Base-by-base conservation (phyloP, 352 stramenopile genomes). In the Achlya hypogyna region DNA sequence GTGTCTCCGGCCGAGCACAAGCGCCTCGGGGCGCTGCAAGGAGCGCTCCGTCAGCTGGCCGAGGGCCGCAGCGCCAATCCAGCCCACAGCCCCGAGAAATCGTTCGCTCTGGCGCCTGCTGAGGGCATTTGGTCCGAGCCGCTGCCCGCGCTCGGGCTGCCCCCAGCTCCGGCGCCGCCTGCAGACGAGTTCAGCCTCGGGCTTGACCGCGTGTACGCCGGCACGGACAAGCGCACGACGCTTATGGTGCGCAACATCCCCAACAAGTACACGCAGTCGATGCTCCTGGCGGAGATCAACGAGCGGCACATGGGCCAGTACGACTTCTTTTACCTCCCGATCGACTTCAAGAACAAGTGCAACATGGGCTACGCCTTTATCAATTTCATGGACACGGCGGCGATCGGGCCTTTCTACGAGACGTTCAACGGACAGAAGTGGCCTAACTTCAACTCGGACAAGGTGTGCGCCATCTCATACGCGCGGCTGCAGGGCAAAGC, bases 281-380 rank as follows among this genome's bases (percentile, higher is more conserved):
- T 99, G 95, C 77, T 99, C 16, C 77, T 99, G 10, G 65, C 89
- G 1, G 96, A 99, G 87, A 98, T 99, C 73, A 96, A 98, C 62
- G 81, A 83, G 45, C 88, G 87, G 42, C 84, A 95, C 69, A 83
- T 95, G 62, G 96, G 96, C 23, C 88, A 94, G 47, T 97, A 96
- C 69, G 95, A 98, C 74, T 99, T 99, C 70, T 99, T 99, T 75
- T 99, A 99, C 78, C 79, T 99, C 51, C 97, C 97, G 23, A 99
- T 99, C 69, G 97, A 99, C 79, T 99, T 99, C 78, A 99, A 99
- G 86, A 99, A 99, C 78, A 97, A 97, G 76, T 99, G 97, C 82
- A 99, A 99, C 81, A 96, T 99, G 81, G 98, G 97, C 22, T 99
- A 99, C 77, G 97, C 97, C 22, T 99, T 99, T 79, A 98, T 99